Evolutionary conservation across 2,329 filamentous ascomycete genomes (phyloP).

Genomic region (Diaporthe vexans): DNA sequence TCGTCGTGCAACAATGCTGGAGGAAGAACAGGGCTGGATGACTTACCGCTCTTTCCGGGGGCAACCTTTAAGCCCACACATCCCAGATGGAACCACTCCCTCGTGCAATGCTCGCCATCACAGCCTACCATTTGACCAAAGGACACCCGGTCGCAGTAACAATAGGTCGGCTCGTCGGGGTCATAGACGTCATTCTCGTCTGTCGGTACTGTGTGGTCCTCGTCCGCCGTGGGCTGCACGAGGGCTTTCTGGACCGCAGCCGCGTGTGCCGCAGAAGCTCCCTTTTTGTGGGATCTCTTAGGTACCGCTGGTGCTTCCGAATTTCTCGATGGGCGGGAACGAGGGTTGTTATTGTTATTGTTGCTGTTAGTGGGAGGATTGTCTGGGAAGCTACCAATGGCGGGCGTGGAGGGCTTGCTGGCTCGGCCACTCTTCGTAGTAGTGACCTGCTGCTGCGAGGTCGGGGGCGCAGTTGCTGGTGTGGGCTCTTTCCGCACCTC

Average conservation of each 20-base stretch:
- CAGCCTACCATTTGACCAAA: constrained; percentile 90
- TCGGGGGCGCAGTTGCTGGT: constrained; percentile 54
- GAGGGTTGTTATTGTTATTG: constrained; percentile 51
- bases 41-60: constrained; percentile 79
- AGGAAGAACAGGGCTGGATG: constrained; percentile 18
- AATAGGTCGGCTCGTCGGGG: constrained; percentile 80
- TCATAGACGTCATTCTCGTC: constrained; percentile 73
- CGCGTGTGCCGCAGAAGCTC: constrained; percentile 57
- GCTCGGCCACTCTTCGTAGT: constrained; percentile 71
- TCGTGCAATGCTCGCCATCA: constrained; percentile 78
- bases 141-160: constrained; percentile 84
- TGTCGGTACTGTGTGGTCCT: constrained; percentile 41
- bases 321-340: constrained; percentile 68
- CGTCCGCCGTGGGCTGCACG: constrained; percentile 47
- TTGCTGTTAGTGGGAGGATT: constrained; percentile 26
- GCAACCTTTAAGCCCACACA: constrained; percentile 85
- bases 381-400: constrained; percentile 72
- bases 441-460: constrained; percentile 60
- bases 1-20: background rate
- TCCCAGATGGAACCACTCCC: constrained; percentile 87
- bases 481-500: constrained; percentile 59
- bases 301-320: constrained; percentile 52
- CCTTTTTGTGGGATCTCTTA: constrained; percentile 75
- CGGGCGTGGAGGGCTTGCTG: constrained; percentile 77
- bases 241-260: constrained; percentile 56